These are phyloP conservation scores for Dendrostoma leiphaemia DNA, from an alignment of 2,329 filamentous ascomycete genomes.

Conservation along the genomic window DNA sequence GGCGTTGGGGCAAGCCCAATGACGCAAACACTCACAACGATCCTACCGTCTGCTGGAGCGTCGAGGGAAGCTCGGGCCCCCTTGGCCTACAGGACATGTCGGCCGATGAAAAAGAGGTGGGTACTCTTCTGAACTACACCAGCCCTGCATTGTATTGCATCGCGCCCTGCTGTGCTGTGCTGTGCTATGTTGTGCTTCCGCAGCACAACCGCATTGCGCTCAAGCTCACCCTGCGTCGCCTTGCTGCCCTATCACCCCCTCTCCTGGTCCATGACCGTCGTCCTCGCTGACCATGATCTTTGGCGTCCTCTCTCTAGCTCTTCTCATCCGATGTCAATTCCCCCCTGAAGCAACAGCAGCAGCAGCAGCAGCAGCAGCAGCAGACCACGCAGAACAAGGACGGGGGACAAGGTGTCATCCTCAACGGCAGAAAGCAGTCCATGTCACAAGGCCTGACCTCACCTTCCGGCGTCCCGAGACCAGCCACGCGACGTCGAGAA, in stretches of 20 bases:
- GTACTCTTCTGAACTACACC: conserved; percentile 23
- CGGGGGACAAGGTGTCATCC: conserved; percentile 52
- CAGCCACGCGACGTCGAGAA: conserved; percentile 77
- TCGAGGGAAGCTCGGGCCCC: conserved; percentile 66
- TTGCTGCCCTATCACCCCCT: neutral
- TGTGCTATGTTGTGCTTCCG: neutral
- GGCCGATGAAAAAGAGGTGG: conserved; percentile 58
- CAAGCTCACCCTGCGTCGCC: no score
- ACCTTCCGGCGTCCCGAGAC: conserved; percentile 68
- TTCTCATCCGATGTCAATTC: conserved; percentile 91
- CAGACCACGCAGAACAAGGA: conserved; percentile 59
- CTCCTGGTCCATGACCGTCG: neutral
- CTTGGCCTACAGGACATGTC: conserved; percentile 72
- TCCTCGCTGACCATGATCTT: conserved; percentile 23
- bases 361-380: conserved; percentile 45
- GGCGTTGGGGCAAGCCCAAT: conserved; percentile 74
- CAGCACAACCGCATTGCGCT: no score
- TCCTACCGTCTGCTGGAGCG: conserved; percentile 91
- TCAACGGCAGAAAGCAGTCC: conserved; percentile 77
- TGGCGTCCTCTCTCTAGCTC: conserved; percentile 50
- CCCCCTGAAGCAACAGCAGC: conserved; percentile 81
- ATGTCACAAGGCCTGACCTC: conserved; percentile 75
- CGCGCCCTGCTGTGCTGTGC: neutral
- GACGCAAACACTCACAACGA: conserved; percentile 75
- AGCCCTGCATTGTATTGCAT: neutral